Evolutionary conservation across 768 basidiomycete species (phyloP).

Genomic region (Pisolithus tinctorius): DNA sequence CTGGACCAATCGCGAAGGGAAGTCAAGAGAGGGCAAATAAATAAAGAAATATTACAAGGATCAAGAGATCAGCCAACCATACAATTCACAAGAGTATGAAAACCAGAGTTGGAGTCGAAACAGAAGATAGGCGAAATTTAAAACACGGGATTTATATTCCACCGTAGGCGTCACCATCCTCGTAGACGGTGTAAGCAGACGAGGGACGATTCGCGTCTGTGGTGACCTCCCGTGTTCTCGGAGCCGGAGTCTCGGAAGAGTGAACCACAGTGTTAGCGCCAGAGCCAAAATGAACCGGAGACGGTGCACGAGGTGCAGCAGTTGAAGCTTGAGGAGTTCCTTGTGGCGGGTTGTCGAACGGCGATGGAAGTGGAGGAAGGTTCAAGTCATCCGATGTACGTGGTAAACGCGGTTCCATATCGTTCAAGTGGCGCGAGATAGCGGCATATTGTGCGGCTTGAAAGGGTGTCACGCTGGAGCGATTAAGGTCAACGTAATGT

Average conservation of each 20-base stretch:
- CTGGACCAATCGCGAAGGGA: background rate
- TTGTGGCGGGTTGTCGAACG: constrained; percentile 19
- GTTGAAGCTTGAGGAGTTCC: constrained; percentile 10
- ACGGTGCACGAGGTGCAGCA: constrained; percentile 21
- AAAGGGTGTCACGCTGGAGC: constrained; percentile 68
- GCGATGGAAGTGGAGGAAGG: constrained; percentile 20
- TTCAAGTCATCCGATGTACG: constrained; percentile 16
- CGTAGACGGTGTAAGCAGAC: constrained; percentile 48
- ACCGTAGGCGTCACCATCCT: constrained; percentile 63
- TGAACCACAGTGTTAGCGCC: constrained; percentile 7
- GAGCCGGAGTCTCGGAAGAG: constrained; percentile 7
- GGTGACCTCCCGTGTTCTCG: constrained; percentile 6
- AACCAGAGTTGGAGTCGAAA: constrained; percentile 3
- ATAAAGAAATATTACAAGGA: constrained; percentile 17
- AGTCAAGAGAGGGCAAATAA: background rate
- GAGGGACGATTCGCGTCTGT: constrained; percentile 32
- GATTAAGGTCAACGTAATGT: constrained; percentile 58
- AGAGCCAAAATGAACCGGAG: constrained; percentile 21
- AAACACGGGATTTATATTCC: constrained; percentile 41
- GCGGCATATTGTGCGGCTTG: constrained; percentile 72
- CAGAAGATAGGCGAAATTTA: constrained; percentile 1
- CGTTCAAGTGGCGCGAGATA: constrained; percentile 52
- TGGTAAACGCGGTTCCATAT: constrained; percentile 16
- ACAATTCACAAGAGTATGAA: constrained; percentile 12
- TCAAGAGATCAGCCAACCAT: constrained; percentile 13